These are phyloP conservation scores for Pseudomonodictys pantanalensis DNA, from an alignment of 495 filamentous ascomycete genomes.

Conservation along the genomic window DNA sequence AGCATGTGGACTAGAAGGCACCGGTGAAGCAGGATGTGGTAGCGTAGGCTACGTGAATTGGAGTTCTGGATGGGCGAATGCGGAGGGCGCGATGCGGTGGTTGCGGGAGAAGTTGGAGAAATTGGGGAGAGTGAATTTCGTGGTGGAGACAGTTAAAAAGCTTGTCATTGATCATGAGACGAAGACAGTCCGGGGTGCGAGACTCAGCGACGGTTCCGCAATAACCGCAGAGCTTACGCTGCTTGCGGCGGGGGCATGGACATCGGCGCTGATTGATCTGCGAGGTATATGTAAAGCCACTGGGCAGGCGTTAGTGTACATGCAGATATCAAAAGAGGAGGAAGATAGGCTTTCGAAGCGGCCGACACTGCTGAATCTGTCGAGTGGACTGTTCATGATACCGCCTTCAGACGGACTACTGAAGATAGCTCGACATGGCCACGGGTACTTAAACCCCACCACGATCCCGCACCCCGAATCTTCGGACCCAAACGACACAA, in stretches of 20 bases:
- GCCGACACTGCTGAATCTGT: slow-evolving; percentile 77
- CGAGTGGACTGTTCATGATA: slow-evolving; percentile 77
- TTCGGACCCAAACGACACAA: slow-evolving; percentile 26
- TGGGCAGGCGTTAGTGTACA: slow-evolving; percentile 77
- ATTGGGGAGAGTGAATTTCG: slow-evolving; percentile 61
- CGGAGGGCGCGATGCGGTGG: slow-evolving; percentile 66
- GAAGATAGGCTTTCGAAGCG: slow-evolving; percentile 58
- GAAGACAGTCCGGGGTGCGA: slow-evolving; percentile 50
- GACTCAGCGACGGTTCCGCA: slow-evolving; percentile 50
- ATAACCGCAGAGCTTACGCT: slow-evolving; percentile 70
- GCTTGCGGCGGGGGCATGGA: slow-evolving; percentile 86
- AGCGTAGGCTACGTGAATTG: slow-evolving; percentile 78
- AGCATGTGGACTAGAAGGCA: slow-evolving; percentile 48
- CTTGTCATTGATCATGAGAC: slow-evolving; percentile 48
- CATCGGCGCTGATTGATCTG: slow-evolving; percentile 69
- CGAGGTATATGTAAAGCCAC: slow-evolving; percentile 71
- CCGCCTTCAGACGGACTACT: slow-evolving; percentile 68
- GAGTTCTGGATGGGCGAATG: slow-evolving; percentile 80
- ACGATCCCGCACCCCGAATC: slow-evolving; percentile 42
- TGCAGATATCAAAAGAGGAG: slow-evolving; percentile 67
- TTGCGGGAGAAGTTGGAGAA: slow-evolving; percentile 52
- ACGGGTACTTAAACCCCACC: slow-evolving; percentile 74
- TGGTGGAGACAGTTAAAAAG: slow-evolving; percentile 57
- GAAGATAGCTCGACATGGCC: slow-evolving; percentile 79
- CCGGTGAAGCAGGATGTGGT: slow-evolving; percentile 43